Evolutionary conservation across 192 early-diverging fungal genomes (phyloP).

Genomic region (Diversispora epigaea): DNA sequence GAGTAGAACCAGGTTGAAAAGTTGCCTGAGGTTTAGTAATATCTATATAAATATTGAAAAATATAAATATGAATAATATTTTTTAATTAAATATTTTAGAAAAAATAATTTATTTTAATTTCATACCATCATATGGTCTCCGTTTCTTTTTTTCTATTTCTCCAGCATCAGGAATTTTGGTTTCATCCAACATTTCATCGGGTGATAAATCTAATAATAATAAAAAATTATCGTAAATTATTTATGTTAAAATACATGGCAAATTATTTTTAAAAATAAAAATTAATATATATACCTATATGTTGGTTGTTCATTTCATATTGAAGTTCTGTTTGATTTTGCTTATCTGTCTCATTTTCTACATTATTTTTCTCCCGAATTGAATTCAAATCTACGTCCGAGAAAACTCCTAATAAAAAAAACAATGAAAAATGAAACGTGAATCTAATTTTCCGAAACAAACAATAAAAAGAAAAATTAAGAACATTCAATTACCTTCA

Average conservation of each 20-base stretch:
- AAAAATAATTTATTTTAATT: not conserved
- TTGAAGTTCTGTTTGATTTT: too few relatives aligned
- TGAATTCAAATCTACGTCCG: too few relatives aligned
- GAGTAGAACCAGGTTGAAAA: slow-evolving; percentile 88
- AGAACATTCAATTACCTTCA: not conserved
- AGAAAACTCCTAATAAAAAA: too few relatives aligned
- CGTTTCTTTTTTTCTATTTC: not conserved
- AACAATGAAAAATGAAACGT: too few relatives aligned
- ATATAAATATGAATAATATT: not conserved
- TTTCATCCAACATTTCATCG: not conserved
- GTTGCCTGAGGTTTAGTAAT: slow-evolving; percentile 51
- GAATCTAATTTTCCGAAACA: too few relatives aligned
- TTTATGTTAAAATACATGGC: not conserved
- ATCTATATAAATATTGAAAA: not conserved
- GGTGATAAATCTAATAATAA: not conserved
- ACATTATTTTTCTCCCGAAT: too few relatives aligned
- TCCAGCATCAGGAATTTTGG: not conserved
- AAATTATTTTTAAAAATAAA: not conserved
- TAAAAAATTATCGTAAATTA: not conserved
- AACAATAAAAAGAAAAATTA: not conserved
- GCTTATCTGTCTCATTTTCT: too few relatives aligned
- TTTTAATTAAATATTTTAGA: not conserved
- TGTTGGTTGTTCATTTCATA: too few relatives aligned
- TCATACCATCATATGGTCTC: not conserved
- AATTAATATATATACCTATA: too few relatives aligned